Base-by-base conservation (phyloP, 2,329 filamentous ascomycete species). In the Aspergillus persii region DNA sequence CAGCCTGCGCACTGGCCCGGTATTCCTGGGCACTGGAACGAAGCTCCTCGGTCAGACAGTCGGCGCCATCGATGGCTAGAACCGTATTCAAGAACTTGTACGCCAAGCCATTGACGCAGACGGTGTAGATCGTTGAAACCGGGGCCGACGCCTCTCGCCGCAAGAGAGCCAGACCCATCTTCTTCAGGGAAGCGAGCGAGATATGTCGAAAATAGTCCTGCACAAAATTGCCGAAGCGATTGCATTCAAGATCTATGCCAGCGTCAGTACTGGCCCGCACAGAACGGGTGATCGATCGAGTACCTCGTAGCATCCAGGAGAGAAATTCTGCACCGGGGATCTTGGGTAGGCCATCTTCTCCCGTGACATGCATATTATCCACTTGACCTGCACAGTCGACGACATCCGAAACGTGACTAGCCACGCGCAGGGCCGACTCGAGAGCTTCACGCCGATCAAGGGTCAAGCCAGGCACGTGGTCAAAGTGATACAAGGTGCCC, bases 291-390 rank as follows among this genome's bases (percentile, higher is more conserved):
- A 48, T n/a, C 8, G 12, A 7, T 8, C 8, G 36, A 41, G 36
- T 60, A 68, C 66, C 66, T 57, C 66, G 65, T 46, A 68, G 36
- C 64, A 68, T 68, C 66, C 66, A 68, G 3, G 51, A 44, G 8
- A 68, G 48, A 9, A 67, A 60, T 49, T 68, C 66, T 29, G 56
- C 8, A 12, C 63, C 63, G 11, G 62, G 55, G 1, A 57, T 53
- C 15, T 48, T 54, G 4, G 36, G 2, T 8, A 18, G 9, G 8
- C 58, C 44, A 9, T 51, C 50, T 53, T 55, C 56, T 33, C 29
- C 39, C 33, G 29, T 23, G 23, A 4, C 31, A 33, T 4, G 15
- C 15, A 18, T 31, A 9, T 11, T 15, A 46, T 11, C 23, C 29
- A 18, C 29, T n/a, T 51, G 36, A 18, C 5, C 26, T 23, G 49